Evolutionary conservation across 2,329 filamentous ascomycete genomes (phyloP), one percentile per base, ranked within the genome.

Genomic region (Curvularia lunata): DNA sequence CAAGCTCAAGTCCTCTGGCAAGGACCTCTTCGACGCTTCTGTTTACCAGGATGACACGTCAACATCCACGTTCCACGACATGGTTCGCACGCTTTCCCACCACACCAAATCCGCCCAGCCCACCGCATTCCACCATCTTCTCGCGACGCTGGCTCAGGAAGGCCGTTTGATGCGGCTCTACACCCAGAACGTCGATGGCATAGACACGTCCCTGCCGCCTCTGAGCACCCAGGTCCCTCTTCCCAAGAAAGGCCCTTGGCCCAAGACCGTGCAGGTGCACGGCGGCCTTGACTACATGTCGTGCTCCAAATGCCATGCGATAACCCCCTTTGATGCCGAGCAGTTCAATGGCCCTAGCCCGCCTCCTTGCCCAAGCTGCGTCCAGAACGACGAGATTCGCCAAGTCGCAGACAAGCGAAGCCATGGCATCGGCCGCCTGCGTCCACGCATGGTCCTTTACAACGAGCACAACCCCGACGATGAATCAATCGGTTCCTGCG

Each of bases 401-500:
- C 91, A 89, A 16, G 83, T 87, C 61, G 90, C 88, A 12, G 92
- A 93, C 48, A 94, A 97, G 78, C 88, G 95, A 58, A 96, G 93
- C 72, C 95, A 97, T 71, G 95, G 95, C 1, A 90, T 99, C 68
- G 95, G 95, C 41, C 88, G 91, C 60, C 81, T 99, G 62, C 87
- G 95, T 21, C 95, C 95, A 21, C 87, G 95, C 56, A 97, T 99
- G 81, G 94, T 98, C 4, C 84, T 99, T 9, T 99, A 99, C 81
- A 97, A 98, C 74, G 95, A 99, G 76, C 90, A 91, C 75, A 97
- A 98, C 73, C 95, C 95, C 0, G 95, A 99, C 65, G 92, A 95
- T 66, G 94, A 97, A 67, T 94, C 95, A 13, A 99, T 99, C 74
- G 93, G 94, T 42, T 91, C 91, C 21, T 93, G 97, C 40, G 92